A percentile compares a stretch with the other conserved stretches of the same genome.
Conservation (phyloP, 2,329 filamentous ascomycete genomes). For the Arthrobotrys iridis region DNA sequence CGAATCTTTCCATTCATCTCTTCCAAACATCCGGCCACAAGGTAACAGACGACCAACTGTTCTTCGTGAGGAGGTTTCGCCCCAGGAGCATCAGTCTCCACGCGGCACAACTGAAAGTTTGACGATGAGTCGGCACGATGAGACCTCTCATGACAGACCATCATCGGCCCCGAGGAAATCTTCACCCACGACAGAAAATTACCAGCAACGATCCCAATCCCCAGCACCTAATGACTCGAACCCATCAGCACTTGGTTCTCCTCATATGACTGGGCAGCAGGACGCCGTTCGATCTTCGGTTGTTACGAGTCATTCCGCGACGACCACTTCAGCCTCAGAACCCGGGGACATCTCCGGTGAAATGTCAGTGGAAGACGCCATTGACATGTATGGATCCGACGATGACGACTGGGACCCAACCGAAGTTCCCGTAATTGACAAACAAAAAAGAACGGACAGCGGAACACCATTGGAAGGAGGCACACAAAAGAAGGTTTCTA, state of each 20-base stretch:
- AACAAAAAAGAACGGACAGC: constrained; percentile 56
- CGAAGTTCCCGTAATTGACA: constrained; percentile 56
- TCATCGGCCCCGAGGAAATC: constrained; percentile 25
- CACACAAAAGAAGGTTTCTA: constrained; percentile 54
- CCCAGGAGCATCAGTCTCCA: constrained; percentile 26
- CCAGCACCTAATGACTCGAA: constrained; percentile 28
- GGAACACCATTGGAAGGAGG: constrained; percentile 56
- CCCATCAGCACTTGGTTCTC: constrained; percentile 28
- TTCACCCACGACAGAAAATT: constrained; percentile 28
- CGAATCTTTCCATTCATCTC: constrained; percentile 43
- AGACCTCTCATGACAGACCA: constrained; percentile 15
- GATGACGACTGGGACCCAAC: constrained; percentile 57
- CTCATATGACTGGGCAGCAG: constrained; percentile 13
- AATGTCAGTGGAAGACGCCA: constrained; percentile 59
- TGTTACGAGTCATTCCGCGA: constrained; percentile 45
- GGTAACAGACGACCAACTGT: constrained; percentile 44
- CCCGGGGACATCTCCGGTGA: constrained; percentile 47
- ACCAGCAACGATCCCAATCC: constrained; percentile 38
- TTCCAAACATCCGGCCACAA: constrained; percentile 40
- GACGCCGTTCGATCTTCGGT: constrained; percentile 42
- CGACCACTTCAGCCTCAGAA: constrained; percentile 48
- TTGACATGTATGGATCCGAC: constrained; percentile 58
- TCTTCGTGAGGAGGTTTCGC: constrained; percentile 45
- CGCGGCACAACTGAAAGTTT: constrained; percentile 42
- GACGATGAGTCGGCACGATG: constrained; percentile 36